These are phyloP conservation scores for Smittium mucronatum DNA, from an alignment of 371 early-diverging fungal genomes.

Conservation along the genomic window DNA sequence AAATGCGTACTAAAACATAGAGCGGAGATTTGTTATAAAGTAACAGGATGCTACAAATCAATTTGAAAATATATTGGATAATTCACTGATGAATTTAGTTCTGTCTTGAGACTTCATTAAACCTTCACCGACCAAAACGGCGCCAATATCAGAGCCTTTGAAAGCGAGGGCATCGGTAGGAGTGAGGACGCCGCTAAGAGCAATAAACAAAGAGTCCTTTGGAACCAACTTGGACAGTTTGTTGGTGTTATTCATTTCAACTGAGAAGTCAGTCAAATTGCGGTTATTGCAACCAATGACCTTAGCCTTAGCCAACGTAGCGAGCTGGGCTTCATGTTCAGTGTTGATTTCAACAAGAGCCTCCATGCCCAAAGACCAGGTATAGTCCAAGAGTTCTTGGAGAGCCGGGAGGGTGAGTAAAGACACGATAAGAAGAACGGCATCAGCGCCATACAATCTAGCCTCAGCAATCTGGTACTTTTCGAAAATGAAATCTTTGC, in stretches of 20 bases:
- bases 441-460: conserved; percentile 81
- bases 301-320: conserved; percentile 64
- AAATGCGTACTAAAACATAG: too few species aligned
- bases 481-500: conserved; percentile 95
- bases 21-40: too few species aligned
- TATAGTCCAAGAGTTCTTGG: conserved; percentile 48
- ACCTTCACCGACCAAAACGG: conserved; percentile 89
- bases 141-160: conserved; percentile 55
- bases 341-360: conserved; percentile 96
- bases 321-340: conserved; percentile 73
- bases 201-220: conserved; percentile 44
- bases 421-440: conserved; percentile 89
- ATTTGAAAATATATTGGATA: neutral
- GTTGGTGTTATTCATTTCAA: conserved; percentile 76
- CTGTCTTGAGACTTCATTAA: conserved; percentile 73
- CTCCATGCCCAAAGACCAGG: conserved; percentile 79
- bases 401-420: conserved; percentile 59
- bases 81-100: neutral
- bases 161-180: conserved; percentile 77
- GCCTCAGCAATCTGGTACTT: conserved; percentile 91
- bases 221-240: conserved; percentile 51
- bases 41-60: too few species aligned
- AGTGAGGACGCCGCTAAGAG: conserved; percentile 77
- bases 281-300: conserved; percentile 95
- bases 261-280: conserved; percentile 87